phyloP scores from a whole-genome alignment of 768 basidiomycete species.

The Arthromyces matolae region DNA sequence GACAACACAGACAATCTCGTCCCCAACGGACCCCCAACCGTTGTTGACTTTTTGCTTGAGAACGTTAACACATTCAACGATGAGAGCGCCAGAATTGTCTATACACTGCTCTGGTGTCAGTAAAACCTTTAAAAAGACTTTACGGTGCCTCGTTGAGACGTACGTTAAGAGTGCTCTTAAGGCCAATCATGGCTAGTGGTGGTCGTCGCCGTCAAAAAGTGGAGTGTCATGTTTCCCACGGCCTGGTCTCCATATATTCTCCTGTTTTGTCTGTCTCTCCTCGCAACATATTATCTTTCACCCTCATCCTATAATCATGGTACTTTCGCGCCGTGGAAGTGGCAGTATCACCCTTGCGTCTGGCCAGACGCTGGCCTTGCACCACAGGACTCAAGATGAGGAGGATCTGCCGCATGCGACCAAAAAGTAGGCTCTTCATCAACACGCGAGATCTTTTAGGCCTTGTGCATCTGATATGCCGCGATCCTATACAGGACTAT shows the following conservation, averaged over 20 bases:
- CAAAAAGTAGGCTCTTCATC: constrained; percentile 66
- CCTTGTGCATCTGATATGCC: constrained; percentile 1
- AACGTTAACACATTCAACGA: constrained; percentile 95
- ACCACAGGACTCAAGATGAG: constrained; percentile 85
- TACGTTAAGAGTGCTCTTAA: constrained; percentile 91
- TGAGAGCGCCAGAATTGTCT: constrained; percentile 93
- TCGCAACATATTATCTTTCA: constrained; percentile 4
- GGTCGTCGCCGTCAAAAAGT: constrained; percentile 9
- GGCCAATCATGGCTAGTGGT: constrained; percentile 74
- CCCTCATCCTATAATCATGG: constrained; percentile 38
- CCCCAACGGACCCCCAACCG: constrained; percentile 89
- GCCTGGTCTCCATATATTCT: background rate
- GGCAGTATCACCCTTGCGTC: constrained; percentile 68
- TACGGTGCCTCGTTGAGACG: too few relatives aligned
- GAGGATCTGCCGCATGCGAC: constrained; percentile 90
- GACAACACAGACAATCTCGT: constrained; percentile 94
- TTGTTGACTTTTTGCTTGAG: constrained; percentile 95
- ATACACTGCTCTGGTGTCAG: constrained; percentile 59
- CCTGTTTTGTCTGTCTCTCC: constrained; percentile 3
- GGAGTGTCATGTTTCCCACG: constrained; percentile 19
- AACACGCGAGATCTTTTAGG: constrained; percentile 5
- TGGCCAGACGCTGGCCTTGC: constrained; percentile 79
- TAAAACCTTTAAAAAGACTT: background rate
- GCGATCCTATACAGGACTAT: constrained; percentile 60
- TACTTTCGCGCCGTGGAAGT: constrained; percentile 72